Base-by-base conservation (phyloP, 352 stramenopile genomes). In the Globisporangium radiosum region DNA sequence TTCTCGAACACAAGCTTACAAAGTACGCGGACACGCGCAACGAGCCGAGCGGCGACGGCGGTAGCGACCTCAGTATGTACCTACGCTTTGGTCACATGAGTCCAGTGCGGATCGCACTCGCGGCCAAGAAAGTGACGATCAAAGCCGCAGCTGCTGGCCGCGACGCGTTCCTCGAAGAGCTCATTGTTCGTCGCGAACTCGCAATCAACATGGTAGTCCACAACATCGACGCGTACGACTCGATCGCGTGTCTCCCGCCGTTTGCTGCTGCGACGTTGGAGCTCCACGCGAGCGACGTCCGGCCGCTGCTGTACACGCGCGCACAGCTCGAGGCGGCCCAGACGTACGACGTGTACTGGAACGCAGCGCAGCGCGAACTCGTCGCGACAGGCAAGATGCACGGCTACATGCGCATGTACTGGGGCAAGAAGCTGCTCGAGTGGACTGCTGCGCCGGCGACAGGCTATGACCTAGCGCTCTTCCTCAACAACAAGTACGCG, bases 361-460 rank as follows among this genome's bases (percentile, higher is more conserved):
- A 99, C 71, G 97, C 97, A 4, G 96, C 96, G 19, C 97, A 99
- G 72, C 65, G 97, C 15, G 92, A 99, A 66, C 72, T 99, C 56
- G 85, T 99, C 5, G 65, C 81, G 47, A 92, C 95, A 49, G 97
- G 97, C 33, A 97, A 97, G 48, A 92, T 94, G 81, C 84, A 94
- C 65, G 83, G 85, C 65, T 96, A 92, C 69, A 92, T 95, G 83
- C 88, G 96, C 54, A 99, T 99, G 97, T 99, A 99, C 76, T 99
- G 97, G 97, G 97, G 90, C 45, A 98, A 98, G 76, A 99, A 99
- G 71, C 96, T 99, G 54, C 75, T 99, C 14, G 97, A 99, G 70
- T 99, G 97, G 97, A 98, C 97, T 1, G 54, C 71, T 19, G 85
- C 83, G 9, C 96, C 96, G 0, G 69, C 87, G 43, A 78, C 97